Evolutionary conservation across 2,329 filamentous ascomycete genomes (phyloP).

Genomic region (Bipolaris victoriae): DNA sequence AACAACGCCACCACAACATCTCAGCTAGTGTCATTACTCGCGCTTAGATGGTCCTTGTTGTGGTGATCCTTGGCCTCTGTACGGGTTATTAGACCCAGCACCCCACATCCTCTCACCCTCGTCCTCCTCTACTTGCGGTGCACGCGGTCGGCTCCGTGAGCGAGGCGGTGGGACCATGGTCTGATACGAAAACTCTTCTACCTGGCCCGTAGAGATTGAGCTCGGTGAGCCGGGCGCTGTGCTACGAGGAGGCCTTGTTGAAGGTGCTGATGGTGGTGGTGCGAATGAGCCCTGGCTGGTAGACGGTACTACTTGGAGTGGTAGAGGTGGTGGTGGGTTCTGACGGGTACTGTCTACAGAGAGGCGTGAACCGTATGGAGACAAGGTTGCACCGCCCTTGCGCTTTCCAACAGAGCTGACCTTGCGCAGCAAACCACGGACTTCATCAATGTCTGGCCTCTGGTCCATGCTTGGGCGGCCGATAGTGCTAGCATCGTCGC

Average conservation of each 20-base stretch:
- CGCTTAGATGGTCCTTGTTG: constrained; percentile 15
- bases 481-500: constrained; percentile 47
- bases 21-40: constrained; percentile 11
- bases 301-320: constrained; percentile 34
- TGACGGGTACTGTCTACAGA: constrained; percentile 28
- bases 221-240: constrained; percentile 38
- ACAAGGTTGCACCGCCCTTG: constrained; percentile 37
- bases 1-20: not conserved
- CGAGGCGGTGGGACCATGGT: constrained; percentile 41
- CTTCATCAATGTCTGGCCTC: constrained; percentile 54
- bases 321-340: constrained; percentile 37
- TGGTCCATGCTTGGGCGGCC: constrained; percentile 51
- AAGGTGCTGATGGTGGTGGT: constrained; percentile 22
- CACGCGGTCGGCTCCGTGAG: constrained; percentile 26
- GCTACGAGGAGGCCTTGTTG: constrained; percentile 28
- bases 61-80: constrained; percentile 8
- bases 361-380: constrained; percentile 26
- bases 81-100: constrained; percentile 26
- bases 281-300: constrained; percentile 33
- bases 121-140: constrained; percentile 25
- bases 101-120: constrained; percentile 26
- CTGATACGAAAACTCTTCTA: constrained; percentile 45
- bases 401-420: constrained; percentile 55
- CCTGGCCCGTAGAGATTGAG: constrained; percentile 41
- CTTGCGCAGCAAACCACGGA: constrained; percentile 53